Evolutionary conservation across 106 monocot genomes (phyloP).

Genomic region (Dendrobium nobile): DNA sequence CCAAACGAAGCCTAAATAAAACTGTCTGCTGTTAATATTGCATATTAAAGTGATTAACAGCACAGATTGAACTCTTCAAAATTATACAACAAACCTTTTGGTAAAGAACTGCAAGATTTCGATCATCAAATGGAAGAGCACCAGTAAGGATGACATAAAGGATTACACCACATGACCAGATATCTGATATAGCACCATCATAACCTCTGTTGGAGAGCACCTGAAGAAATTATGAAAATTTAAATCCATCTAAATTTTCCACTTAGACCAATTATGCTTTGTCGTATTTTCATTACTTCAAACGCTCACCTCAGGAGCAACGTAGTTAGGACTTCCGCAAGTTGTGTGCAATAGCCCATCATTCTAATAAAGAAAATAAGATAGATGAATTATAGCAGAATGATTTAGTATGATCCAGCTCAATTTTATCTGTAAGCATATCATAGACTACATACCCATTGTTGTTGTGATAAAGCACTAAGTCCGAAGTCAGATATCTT

Average conservation of each 20-base stretch:
- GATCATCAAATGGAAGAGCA: conserved; percentile 83
- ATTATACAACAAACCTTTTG: conserved; percentile 55
- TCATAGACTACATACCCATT: neutral
- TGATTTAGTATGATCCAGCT: neutral
- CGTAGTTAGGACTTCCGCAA: conserved; percentile 93
- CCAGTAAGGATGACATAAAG: conserved; percentile 80
- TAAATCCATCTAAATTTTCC: neutral
- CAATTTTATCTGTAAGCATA: neutral
- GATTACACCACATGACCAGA: conserved; percentile 97
- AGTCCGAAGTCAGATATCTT: conserved; percentile 94
- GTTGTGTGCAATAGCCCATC: conserved; percentile 94
- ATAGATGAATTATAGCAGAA: neutral
- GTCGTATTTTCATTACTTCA: too few species aligned
- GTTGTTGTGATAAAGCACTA: conserved; percentile 72
- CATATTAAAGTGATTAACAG: too few species aligned
- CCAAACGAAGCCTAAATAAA: too few species aligned
- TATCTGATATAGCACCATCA: conserved; percentile 80
- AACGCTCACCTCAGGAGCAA: conserved; percentile 70
- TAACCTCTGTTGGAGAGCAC: conserved; percentile 85
- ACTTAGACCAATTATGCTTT: too few species aligned
- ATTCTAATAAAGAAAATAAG: conserved; percentile 26
- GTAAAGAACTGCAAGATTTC: conserved; percentile 89
- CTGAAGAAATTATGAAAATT: conserved; percentile 20
- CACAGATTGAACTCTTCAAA: neutral
- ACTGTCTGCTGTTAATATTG: too few species aligned